Evolutionary conservation across 2,329 filamentous ascomycete species (phyloP), one percentile per base, ranked within the genome.

Genomic region (Phoma herbarum): DNA sequence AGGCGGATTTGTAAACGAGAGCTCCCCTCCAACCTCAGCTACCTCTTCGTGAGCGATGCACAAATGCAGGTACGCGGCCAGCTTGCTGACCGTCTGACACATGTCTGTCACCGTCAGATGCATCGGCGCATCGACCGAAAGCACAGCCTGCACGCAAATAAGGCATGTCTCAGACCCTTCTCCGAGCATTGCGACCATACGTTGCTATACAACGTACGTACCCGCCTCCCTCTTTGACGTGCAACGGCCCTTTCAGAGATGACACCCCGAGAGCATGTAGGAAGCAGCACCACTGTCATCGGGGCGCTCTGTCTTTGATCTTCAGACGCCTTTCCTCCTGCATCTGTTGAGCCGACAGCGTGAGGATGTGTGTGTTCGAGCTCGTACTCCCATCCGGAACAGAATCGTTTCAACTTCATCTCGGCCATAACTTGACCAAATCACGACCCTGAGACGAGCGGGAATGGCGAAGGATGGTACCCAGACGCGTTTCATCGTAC

Each of bases 31-130:
- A 49, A 48, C 52, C 12, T 46, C 33, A 45, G 39, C 45, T 49
- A 35, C 39, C 18, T 26, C 35, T 18, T 39, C 29, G 16, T 26
- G 35, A 41, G 35, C 33, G 28, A 22, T 28, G 23, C 29, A 39
- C 49, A 50, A 20, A 61, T 60, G 65, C 67, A 69, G 64, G 65
- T 65, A 69, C 65, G 52, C 61, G 56, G 50, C 59, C 62, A 50
- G 35, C 23, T 59, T 49, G 29, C 42, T 59, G 57, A 49, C 57
- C 22, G 47, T 43, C 51, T 54, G 57, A 59, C 52, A 60, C 52
- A 55, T 54, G 42, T 46, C 50, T 28, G 51, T 42, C 56, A 41
- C 50, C 50, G 33, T 50, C 45, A 50, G 50, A 29, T 54, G 25
- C 39, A 58, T 47, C 37, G 37, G 28, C 37, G 46, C 57, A 20